phyloP scores from a whole-genome alignment of 1,284 basidiomycete genomes.

The Bothia castanella region DNA sequence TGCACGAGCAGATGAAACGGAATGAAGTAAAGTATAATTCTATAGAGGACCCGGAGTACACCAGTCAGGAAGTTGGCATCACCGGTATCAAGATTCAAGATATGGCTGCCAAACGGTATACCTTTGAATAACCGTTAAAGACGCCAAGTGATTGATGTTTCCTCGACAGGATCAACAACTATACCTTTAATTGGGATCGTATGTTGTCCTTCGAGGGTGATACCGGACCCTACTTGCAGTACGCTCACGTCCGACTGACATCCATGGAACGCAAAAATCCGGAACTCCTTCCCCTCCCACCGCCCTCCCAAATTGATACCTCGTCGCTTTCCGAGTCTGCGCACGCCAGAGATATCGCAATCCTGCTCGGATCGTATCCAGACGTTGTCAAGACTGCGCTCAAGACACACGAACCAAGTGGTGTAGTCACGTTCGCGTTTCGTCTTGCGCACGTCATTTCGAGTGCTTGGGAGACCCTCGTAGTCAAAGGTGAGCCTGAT shows the following conservation, averaged over 20 bases:
- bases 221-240: conserved; percentile 94
- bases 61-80: conserved; percentile 86
- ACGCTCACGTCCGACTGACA: conserved; percentile 92
- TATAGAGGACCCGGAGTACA: conserved; percentile 84
- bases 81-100: conserved; percentile 99
- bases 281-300: conserved; percentile 76
- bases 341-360: conserved; percentile 84
- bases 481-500: conserved; percentile 80
- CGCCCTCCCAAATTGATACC: conserved; percentile 66
- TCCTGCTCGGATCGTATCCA: conserved; percentile 87
- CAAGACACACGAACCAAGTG: conserved; percentile 86
- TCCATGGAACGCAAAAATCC: conserved; percentile 95
- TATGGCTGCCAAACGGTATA: conserved; percentile 88
- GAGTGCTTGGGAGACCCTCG: conserved; percentile 84
- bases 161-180: conserved; percentile 83
- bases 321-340: conserved; percentile 62
- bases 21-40: conserved; percentile 92
- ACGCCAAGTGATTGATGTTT: neutral
- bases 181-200: conserved; percentile 91
- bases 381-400: conserved; percentile 85
- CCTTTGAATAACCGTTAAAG: neutral
- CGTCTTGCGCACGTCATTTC: conserved; percentile 78
- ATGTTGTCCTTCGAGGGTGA: conserved; percentile 98
- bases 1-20: conserved; percentile 96
- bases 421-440: conserved; percentile 80